Evolutionary conservation across 2,329 filamentous ascomycete species (phyloP), one percentile per base, ranked within the genome.

Genomic region (Colletotrichum plurivorum): DNA sequence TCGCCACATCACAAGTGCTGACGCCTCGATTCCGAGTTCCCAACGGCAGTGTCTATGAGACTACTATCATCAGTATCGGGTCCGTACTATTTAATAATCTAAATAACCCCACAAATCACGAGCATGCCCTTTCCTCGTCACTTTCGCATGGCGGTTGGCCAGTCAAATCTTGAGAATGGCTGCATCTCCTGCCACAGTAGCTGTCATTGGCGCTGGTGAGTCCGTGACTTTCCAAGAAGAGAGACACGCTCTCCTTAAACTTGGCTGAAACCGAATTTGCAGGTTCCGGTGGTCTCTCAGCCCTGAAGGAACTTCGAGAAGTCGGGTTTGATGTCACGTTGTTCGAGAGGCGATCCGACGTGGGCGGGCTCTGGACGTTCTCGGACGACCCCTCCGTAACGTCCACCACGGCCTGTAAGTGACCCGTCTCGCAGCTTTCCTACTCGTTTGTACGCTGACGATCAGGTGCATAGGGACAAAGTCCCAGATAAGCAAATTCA

Each of bases 271-370:
- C 15, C 36, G 22, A 36, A 16, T 18, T 2, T 36, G 20, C 18
- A 76, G 74, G 73, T 1, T 73, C 72, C 2, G 73, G 70, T 9
- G 75, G 73, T 2, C 59, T 76, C 8, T 67, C 73, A 1, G 73
- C 72, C 9, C 68, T 76, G 16, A 75, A 75, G 46, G 70, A 72
- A 6, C 67, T 76, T 22, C 18, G 58, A 1, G 73, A 76, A 10
- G 75, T 76, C 25, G 71, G 71, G 1, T 76, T 76, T 41, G 57
- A 73, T 1, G 71, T 75, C 22, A 76, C 73, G 6, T 68, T 67
- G 15, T 76, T 73, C 31, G 73, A 76, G 61, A 68, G 73, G 56
- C 71, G 73, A 31, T 60, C 66, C 27, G 63, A 75, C 2, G 73
- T 70, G 2, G 74, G 74, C 0, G 74, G 75, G 5, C 6, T 75